Percentiles rank a stretch among this genome's conserved stretches.
These are phyloP conservation scores for Fraxinus latifolia DNA, from an alignment of 305 asterid genomes.

Conservation along the genomic window DNA sequence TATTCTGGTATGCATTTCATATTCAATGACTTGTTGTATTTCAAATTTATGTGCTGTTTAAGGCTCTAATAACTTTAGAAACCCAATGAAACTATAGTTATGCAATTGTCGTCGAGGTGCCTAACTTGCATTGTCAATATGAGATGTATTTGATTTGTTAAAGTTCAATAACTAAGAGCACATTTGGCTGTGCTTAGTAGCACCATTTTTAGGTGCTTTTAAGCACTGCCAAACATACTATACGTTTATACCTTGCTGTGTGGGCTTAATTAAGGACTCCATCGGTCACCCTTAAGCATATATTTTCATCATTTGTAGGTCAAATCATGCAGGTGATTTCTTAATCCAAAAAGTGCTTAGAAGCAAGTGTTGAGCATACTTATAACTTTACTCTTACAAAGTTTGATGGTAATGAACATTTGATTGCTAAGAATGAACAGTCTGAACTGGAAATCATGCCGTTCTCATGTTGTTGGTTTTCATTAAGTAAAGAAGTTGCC, in stretches of 20 bases:
- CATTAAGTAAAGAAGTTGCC: constrained; percentile 14
- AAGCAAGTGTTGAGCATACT: neutral
- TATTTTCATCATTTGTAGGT: neutral
- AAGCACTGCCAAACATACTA: neutral
- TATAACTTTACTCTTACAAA: neutral
- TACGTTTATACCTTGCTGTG: neutral
- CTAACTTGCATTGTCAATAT: neutral
- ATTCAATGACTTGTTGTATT: constrained; percentile 10
- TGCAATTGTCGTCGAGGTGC: neutral
- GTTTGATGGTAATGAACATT: constrained; percentile 2
- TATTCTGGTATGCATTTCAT: constrained; percentile 54
- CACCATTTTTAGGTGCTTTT: neutral
- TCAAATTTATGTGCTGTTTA: constrained; percentile 9
- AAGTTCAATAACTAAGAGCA: neutral
- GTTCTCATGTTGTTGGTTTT: neutral
- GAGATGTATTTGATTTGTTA: neutral
- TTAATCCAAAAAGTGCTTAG: neutral
- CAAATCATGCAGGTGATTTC: neutral
- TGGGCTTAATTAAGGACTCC: neutral
- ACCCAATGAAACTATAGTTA: neutral
- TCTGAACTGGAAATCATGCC: constrained; percentile 2
- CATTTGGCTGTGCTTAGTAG: constrained; percentile 3
- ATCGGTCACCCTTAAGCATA: neutral
- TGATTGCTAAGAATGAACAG: constrained; percentile 9
- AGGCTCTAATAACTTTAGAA: neutral